phyloP scores from a whole-genome alignment of 305 asterid genomes.

The Salvia sclarea region DNA sequence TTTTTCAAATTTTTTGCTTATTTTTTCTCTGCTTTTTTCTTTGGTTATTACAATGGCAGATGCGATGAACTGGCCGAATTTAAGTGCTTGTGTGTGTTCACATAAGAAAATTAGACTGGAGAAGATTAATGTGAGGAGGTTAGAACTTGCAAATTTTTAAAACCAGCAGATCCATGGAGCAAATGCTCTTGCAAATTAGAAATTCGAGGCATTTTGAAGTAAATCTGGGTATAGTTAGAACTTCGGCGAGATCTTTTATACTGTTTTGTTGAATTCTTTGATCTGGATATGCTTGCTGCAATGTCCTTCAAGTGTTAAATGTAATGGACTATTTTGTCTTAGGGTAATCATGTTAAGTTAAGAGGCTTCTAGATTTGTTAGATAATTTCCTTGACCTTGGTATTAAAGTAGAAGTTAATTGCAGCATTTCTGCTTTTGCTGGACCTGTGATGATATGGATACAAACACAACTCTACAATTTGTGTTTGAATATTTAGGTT shows the following conservation, averaged over 20 bases:
- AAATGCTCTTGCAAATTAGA: constrained; percentile 4
- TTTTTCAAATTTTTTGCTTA: neutral
- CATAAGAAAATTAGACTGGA: constrained; percentile 13
- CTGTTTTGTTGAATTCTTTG: constrained; percentile 5
- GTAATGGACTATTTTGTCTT: constrained; percentile 5
- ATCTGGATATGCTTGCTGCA: neutral
- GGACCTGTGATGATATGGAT: constrained; percentile 6
- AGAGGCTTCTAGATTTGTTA: neutral
- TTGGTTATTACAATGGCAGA: constrained; percentile 1
- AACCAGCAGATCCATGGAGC: constrained; percentile 16
- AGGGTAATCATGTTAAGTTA: neutral
- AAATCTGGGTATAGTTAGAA: constrained; percentile 14
- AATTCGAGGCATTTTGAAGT: neutral
- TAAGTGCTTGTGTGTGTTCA: neutral
- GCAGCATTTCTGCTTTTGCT: neutral
- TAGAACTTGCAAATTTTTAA: constrained; percentile 1
- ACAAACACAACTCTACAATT: neutral
- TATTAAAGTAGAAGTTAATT: neutral
- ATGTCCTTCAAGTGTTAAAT: neutral
- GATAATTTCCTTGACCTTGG: neutral
- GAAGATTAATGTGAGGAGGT: neutral
- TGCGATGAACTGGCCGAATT: neutral
- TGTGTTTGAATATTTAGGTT: neutral
- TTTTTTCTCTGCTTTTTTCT: neutral
- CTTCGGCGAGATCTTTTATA: constrained; percentile 9